A percentile compares a stretch with the other conserved stretches of the same genome.
These are phyloP conservation scores for Tubosaeta sp. DNA, from an alignment of 768 basidiomycete genomes.

Conservation along the genomic window DNA sequence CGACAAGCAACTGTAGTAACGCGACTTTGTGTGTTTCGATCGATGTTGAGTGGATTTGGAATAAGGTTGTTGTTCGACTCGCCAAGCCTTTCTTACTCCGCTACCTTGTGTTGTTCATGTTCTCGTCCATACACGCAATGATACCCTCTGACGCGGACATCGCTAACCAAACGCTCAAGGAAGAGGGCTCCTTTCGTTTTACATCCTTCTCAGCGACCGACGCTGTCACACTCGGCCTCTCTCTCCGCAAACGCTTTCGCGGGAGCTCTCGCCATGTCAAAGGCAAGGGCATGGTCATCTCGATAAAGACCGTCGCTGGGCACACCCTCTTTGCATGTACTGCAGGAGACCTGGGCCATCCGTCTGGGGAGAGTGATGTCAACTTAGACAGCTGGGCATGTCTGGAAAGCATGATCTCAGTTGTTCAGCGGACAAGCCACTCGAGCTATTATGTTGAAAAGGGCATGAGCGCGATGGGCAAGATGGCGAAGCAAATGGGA, in stretches of 20 bases:
- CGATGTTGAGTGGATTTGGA: too few relatives aligned
- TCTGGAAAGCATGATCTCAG: constrained; percentile 74
- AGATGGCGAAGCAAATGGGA: constrained; percentile 68
- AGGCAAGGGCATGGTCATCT: constrained; percentile 78
- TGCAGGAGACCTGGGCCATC: constrained; percentile 72
- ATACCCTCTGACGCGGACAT: constrained; percentile 68
- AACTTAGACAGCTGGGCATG: constrained; percentile 78
- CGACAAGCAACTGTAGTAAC: too few relatives aligned
- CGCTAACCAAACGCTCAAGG: constrained; percentile 63
- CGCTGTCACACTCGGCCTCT: constrained; percentile 76
- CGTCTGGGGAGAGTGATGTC: constrained; percentile 66
- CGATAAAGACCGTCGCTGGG: constrained; percentile 74
- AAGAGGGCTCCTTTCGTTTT: constrained; percentile 70
- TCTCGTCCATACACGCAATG: constrained; percentile 58
- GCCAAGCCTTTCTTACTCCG: constrained; percentile 9
- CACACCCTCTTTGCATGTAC: constrained; percentile 80
- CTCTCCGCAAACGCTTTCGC: constrained; percentile 80
- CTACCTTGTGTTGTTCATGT: constrained; percentile 40
- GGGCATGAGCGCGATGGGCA: constrained; percentile 80
- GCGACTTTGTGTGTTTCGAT: too few relatives aligned
- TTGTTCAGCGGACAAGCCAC: constrained; percentile 77
- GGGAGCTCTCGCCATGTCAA: constrained; percentile 64
- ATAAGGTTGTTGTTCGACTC: too few relatives aligned
- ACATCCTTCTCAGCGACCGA: constrained; percentile 71
- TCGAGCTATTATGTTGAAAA: constrained; percentile 86